These are phyloP conservation scores for Leccinum barrowsii DNA, from an alignment of 768 basidiomycete genomes.

Conservation along the genomic window DNA sequence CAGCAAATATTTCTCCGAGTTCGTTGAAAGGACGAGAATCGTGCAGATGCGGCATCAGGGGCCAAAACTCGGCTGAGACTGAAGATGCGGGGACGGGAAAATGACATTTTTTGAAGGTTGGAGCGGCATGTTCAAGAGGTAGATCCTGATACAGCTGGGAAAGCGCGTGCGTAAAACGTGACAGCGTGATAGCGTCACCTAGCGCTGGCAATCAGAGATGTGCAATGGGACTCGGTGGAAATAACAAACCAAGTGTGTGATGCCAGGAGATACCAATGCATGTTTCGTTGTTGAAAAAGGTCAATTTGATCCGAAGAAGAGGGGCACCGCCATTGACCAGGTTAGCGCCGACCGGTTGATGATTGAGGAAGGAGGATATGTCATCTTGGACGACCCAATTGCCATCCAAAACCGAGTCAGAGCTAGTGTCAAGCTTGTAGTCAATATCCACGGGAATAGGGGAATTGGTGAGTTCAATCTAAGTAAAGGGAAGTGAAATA, in stretches of 20 bases:
- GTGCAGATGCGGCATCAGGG: constrained; percentile 26
- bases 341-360: constrained; percentile 10
- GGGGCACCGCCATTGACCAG: constrained; percentile 18
- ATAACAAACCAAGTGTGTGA: constrained; percentile 29
- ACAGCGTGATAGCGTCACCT: constrained; percentile 30
- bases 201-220: not conserved
- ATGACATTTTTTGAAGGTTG: constrained; percentile 24
- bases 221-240: not conserved
- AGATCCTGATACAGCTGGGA: constrained; percentile 30
- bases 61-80: constrained; percentile 11
- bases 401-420: constrained; percentile 13
- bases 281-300: constrained; percentile 22
- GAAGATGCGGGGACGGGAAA: constrained; percentile 17
- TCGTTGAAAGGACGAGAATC: constrained; percentile 15
- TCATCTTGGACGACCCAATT: constrained; percentile 29
- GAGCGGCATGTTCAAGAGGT: constrained; percentile 7
- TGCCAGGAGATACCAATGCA: constrained; percentile 34
- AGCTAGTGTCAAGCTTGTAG: constrained; percentile 4
- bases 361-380: constrained; percentile 17
- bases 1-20: constrained; percentile 13
- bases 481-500: constrained; percentile 3
- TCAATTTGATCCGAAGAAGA: constrained; percentile 29
- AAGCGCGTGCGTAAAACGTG: constrained; percentile 28
- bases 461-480: constrained; percentile 25
- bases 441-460: not conserved